A percentile compares a stretch with the other conserved stretches of the same genome.
Conservation (phyloP, 192 early-diverging fungal species). For the Coemansia reversa region DNA sequence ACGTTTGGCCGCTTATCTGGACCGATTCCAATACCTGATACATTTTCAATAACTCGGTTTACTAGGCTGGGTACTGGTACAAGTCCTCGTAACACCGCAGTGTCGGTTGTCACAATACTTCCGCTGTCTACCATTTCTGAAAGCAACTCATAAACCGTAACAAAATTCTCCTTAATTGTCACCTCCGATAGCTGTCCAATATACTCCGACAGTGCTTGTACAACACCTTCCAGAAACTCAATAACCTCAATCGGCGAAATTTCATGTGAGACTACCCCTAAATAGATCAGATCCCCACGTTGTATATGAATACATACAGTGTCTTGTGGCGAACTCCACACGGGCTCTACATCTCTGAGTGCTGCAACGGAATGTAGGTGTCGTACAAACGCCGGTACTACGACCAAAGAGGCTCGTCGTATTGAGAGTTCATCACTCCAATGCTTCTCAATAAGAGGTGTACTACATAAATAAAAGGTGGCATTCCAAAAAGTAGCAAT, state of each 20-base stretch:
- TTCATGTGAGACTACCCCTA: slow-evolving; percentile 72
- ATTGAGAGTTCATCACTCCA: slow-evolving; percentile 67
- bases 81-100: slow-evolving; percentile 77
- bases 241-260: slow-evolving; percentile 81
- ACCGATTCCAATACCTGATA: slow-evolving; percentile 56
- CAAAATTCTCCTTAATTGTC: slow-evolving; percentile 90
- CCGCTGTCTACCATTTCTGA: slow-evolving; percentile 96
- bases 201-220: slow-evolving; percentile 80
- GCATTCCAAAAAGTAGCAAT: not conserved
- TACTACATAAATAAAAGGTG: slow-evolving; percentile 50
- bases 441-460: slow-evolving; percentile 86
- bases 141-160: slow-evolving; percentile 76
- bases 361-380: slow-evolving; percentile 54
- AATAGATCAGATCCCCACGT: slow-evolving; percentile 71
- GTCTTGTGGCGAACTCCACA: slow-evolving; percentile 30
- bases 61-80: slow-evolving; percentile 86
- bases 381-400: slow-evolving; percentile 61
- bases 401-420: slow-evolving; percentile 62
- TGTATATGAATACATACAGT: slow-evolving; percentile 42
- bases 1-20: slow-evolving; percentile 25
- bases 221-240: slow-evolving; percentile 79
- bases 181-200: slow-evolving; percentile 78
- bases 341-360: slow-evolving; percentile 34
- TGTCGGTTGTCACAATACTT: slow-evolving; percentile 83
- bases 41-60: slow-evolving; percentile 81